Conservation (phyloP, 352 stramenopile species). For the Phytophthora pluvialis region DNA sequence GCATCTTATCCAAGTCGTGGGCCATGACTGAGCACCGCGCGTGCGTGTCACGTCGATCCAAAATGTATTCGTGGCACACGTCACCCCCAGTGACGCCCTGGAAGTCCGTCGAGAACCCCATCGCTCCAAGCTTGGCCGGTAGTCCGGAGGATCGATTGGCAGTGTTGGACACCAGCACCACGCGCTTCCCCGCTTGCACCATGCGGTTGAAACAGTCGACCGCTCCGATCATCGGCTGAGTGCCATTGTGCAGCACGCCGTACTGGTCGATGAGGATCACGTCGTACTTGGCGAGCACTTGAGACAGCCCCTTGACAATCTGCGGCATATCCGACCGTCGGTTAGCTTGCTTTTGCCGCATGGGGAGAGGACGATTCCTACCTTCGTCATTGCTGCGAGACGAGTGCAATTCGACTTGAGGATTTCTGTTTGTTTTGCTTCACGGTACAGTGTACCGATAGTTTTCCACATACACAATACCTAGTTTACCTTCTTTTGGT, state of each 20-base stretch:
- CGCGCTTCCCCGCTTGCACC: constrained; percentile 60
- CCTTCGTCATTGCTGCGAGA: constrained; percentile 18
- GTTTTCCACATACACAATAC: too few relatives aligned
- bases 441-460: not conserved
- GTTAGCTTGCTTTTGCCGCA: not conserved
- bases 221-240: constrained; percentile 61
- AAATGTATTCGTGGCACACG: constrained; percentile 51
- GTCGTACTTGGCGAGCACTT: constrained; percentile 75
- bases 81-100: constrained; percentile 67
- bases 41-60: constrained; percentile 29
- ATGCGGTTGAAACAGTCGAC: constrained; percentile 70
- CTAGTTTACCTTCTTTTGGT: too few relatives aligned
- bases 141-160: constrained; percentile 65
- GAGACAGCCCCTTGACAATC: constrained; percentile 43
- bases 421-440: not conserved
- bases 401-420: not conserved
- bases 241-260: constrained; percentile 92
- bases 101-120: constrained; percentile 73
- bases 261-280: constrained; percentile 93
- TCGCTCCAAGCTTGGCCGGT: constrained; percentile 51
- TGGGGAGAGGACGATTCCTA: not conserved
- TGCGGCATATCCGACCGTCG: constrained; percentile 2
- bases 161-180: constrained; percentile 91
- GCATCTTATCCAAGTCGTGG: constrained; percentile 33
- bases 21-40: constrained; percentile 50